A percentile compares a stretch with the other conserved stretches of the same genome.
phyloP scores from a whole-genome alignment of 495 filamentous ascomycete species.

The Hypoxylon lienhwacheense region DNA sequence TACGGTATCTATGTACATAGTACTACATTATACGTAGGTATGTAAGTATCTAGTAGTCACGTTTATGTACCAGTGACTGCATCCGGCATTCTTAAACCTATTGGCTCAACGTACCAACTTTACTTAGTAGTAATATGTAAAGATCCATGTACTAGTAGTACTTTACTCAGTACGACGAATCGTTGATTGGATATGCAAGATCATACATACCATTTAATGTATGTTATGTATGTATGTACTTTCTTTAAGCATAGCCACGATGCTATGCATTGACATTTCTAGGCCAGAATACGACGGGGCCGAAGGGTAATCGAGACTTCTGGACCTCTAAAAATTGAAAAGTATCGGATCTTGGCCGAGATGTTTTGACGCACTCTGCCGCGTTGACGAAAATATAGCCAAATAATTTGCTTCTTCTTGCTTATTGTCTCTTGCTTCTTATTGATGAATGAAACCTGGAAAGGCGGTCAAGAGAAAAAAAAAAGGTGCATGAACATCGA shows the following conservation, averaged over 20 bases:
- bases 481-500: too few relatives aligned
- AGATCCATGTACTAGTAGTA: constrained; percentile 8
- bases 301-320: constrained; percentile 21
- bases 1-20: too few relatives aligned
- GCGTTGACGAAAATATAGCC: constrained; percentile 13
- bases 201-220: constrained; percentile 31
- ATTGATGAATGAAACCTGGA: constrained; percentile 19
- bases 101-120: too few relatives aligned
- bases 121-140: constrained; percentile 8
- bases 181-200: constrained; percentile 29
- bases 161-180: too few relatives aligned
- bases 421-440: constrained; percentile 22
- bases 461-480: constrained; percentile 32
- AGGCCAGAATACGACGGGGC: constrained; percentile 20
- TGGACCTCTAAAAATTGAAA: too few relatives aligned
- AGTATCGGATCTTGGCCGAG: constrained; percentile 34
- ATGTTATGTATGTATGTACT: too few relatives aligned
- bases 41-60: too few relatives aligned
- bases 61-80: too few relatives aligned
- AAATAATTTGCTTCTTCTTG: too few relatives aligned
- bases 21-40: too few relatives aligned
- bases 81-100: too few relatives aligned
- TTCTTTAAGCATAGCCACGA: constrained; percentile 37
- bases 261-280: constrained; percentile 34
- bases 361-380: constrained; percentile 16